A percentile compares a stretch with the other conserved stretches of the same genome.
phyloP scores from a whole-genome alignment of 768 basidiomycete species.

The Lactifluus piperatus region DNA sequence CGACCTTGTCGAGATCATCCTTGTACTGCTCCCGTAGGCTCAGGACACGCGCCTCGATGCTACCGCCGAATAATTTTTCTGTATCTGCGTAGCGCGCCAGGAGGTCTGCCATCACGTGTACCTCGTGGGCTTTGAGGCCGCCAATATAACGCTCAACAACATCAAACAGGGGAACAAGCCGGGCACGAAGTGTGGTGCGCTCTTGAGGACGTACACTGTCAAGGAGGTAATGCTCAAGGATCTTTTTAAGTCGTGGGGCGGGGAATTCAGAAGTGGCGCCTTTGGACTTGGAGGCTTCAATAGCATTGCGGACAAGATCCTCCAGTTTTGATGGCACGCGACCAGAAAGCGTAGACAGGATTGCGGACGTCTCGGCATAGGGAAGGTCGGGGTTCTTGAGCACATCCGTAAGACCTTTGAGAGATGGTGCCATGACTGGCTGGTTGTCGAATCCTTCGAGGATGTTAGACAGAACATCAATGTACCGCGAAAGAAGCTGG shows the following conservation, averaged over 20 bases:
- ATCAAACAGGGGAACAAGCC: conserved; percentile 61
- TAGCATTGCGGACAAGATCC: conserved; percentile 66
- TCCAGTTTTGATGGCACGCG: conserved; percentile 92
- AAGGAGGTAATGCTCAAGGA: conserved; percentile 77
- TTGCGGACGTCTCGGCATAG: conserved; percentile 74
- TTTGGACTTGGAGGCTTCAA: conserved; percentile 71
- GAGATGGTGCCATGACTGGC: conserved; percentile 74
- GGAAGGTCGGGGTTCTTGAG: conserved; percentile 83
- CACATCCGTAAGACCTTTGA: conserved; percentile 79
- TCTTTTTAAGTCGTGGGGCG: conserved; percentile 72
- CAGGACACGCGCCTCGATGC: conserved; percentile 87
- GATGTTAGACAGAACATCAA: conserved; percentile 78
- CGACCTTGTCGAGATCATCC: conserved; percentile 84
- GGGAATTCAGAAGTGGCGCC: conserved; percentile 82
- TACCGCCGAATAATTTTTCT: conserved; percentile 88
- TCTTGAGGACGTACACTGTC: conserved; percentile 77
- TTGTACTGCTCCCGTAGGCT: conserved; percentile 87
- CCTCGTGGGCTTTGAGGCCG: conserved; percentile 85
- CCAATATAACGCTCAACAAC: conserved; percentile 71
- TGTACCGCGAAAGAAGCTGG: conserved; percentile 70
- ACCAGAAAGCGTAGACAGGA: conserved; percentile 82
- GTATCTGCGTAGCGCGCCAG: conserved; percentile 75
- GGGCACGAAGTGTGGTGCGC: conserved; percentile 65
- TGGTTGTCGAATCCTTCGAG: conserved; percentile 97
- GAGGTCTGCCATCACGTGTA: conserved; percentile 63